Conservation (phyloP, 805 yeast species). For the Saccharomycopsis malanga region DNA sequence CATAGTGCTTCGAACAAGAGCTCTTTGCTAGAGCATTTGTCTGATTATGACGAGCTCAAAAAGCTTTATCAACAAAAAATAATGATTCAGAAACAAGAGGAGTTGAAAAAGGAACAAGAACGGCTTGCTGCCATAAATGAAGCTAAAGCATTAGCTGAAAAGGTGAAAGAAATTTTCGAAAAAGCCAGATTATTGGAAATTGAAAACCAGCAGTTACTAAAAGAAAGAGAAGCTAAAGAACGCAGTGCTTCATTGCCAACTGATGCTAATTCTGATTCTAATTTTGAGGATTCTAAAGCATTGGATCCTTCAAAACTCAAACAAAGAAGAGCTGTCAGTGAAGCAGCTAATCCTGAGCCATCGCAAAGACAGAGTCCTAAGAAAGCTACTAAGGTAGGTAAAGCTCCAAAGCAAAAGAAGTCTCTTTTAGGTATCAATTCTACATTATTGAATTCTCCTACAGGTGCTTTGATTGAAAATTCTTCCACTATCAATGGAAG, state of each 20-base stretch:
- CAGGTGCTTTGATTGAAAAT: conserved; percentile 1
- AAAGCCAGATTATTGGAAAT: conserved; percentile 18
- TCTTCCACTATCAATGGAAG: background rate
- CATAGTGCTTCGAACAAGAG: background rate
- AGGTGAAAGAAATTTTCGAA: conserved; percentile 15
- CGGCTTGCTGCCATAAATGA: conserved; percentile 16
- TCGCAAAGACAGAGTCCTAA: background rate
- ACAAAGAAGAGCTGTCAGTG: conserved; percentile 7
- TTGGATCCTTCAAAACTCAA: background rate
- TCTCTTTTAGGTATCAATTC: conserved; percentile 9
- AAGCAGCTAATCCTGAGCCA: background rate
- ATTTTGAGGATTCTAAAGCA: background rate
- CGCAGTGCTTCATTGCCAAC: background rate
- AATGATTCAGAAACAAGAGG: conserved; percentile 14
- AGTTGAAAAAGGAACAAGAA: conserved; percentile 11
- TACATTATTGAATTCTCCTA: conserved; percentile 7
- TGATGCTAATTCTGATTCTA: background rate
- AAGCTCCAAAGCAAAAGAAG: conserved; percentile 9
- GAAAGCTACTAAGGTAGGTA: background rate
- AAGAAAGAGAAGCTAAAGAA: conserved; percentile 13
- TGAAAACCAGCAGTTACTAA: conserved; percentile 17
- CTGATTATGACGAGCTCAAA: conserved; percentile 12
- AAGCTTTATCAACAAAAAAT: conserved; percentile 3
- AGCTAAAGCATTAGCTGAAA: conserved; percentile 13
- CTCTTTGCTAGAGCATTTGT: conserved; percentile 1